These are phyloP conservation scores for Phytophthora foliorum DNA, from an alignment of 352 stramenopile species.

Conservation along the genomic window DNA sequence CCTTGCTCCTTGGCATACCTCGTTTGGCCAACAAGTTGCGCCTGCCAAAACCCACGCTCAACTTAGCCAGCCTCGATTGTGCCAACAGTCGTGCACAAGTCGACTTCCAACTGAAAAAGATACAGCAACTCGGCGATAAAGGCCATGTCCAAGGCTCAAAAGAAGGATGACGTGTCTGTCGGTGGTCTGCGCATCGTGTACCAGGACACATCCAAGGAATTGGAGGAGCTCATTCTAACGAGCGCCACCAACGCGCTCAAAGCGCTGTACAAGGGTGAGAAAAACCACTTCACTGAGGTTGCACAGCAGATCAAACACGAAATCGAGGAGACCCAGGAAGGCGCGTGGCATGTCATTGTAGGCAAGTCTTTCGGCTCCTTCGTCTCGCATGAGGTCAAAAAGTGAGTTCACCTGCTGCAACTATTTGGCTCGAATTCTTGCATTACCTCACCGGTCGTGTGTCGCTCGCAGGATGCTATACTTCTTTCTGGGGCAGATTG, in stretches of 20 bases:
- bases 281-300: slow-evolving; percentile 85
- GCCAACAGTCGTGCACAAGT: slow-evolving; percentile 12
- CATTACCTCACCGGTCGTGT: slow-evolving; percentile 14
- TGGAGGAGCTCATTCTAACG: slow-evolving; percentile 75
- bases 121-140: not conserved
- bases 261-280: slow-evolving; percentile 87
- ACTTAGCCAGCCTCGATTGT: slow-evolving; percentile 17
- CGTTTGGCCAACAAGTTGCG: not conserved
- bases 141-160: slow-evolving; percentile 77
- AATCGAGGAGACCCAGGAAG: slow-evolving; percentile 71
- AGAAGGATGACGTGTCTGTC: slow-evolving; percentile 84
- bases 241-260: slow-evolving; percentile 86
- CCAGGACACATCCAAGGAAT: slow-evolving; percentile 70
- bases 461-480: slow-evolving; percentile 72
- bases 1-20: slow-evolving; percentile 17
- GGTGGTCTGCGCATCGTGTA: slow-evolving; percentile 78
- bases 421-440: not conserved
- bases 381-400: slow-evolving; percentile 88
- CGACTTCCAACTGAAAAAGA: slow-evolving; percentile 24
- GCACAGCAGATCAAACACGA: slow-evolving; percentile 86
- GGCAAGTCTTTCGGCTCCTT: slow-evolving; percentile 90
- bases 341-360: slow-evolving; percentile 87
- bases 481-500: slow-evolving; percentile 85
- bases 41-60: slow-evolving; percentile 6
- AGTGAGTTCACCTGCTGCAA: slow-evolving; percentile 44